Evolutionary conservation across 495 filamentous ascomycete species (phyloP).

Genomic region (Penicillium lagena): DNA sequence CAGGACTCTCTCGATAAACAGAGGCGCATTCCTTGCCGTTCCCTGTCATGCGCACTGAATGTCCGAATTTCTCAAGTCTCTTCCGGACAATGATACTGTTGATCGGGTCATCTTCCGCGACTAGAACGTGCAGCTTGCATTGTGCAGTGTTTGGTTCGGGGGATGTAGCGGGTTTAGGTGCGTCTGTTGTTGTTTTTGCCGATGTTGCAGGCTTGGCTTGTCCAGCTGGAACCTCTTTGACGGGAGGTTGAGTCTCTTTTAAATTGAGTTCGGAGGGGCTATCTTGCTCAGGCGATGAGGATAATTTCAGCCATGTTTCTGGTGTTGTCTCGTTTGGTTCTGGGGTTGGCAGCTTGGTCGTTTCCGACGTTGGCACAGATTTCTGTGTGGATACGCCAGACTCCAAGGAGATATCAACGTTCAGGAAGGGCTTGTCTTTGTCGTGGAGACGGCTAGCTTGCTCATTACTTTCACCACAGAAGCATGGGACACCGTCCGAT

Average conservation of each 20-base stretch:
- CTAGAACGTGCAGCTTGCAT: slow-evolving; percentile 52
- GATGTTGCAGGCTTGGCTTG: not conserved
- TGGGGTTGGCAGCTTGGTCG: not conserved
- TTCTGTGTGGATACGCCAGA: slow-evolving; percentile 9
- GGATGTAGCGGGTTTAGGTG: not conserved
- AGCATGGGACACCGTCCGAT: not conserved
- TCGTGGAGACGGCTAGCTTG: not conserved
- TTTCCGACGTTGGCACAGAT: not conserved
- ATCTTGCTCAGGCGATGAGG: too few species aligned
- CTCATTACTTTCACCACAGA: slow-evolving; percentile 7
- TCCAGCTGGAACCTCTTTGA: too few species aligned
- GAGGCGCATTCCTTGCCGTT: slow-evolving; percentile 82
- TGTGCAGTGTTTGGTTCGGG: not conserved
- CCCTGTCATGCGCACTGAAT: slow-evolving; percentile 60
- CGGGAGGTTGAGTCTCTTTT: too few species aligned
- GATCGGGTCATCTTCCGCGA: slow-evolving; percentile 86
- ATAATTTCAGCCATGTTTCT: too few species aligned
- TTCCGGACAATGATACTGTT: slow-evolving; percentile 82
- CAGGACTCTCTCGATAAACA: slow-evolving; percentile 51
- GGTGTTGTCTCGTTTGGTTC: too few species aligned
- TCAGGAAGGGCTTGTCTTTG: slow-evolving; percentile 5
- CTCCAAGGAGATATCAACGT: slow-evolving; percentile 9
- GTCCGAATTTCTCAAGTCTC: slow-evolving; percentile 69
- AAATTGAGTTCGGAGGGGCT: too few species aligned
- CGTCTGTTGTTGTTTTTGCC: too few species aligned